Conservation (phyloP, 495 filamentous ascomycete genomes). For the Penicillium robsamsonii region DNA sequence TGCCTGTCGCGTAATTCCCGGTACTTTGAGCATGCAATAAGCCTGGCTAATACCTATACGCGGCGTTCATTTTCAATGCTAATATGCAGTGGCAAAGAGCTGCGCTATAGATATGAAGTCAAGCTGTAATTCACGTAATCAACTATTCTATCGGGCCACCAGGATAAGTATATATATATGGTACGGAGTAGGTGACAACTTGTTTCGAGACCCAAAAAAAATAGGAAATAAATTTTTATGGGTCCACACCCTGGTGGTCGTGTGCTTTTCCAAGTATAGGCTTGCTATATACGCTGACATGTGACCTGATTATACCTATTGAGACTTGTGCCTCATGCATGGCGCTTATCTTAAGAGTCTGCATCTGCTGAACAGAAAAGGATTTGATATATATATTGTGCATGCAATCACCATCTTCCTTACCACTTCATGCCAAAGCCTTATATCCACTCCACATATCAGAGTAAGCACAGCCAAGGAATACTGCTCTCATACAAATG, state of each 20-base stretch:
- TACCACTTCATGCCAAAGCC: background rate
- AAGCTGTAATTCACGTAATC: too few species aligned
- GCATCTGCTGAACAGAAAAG: background rate
- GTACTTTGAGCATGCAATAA: too few species aligned
- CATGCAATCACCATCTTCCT: background rate
- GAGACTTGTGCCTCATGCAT: background rate
- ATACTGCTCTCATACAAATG: background rate
- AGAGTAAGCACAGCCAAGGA: background rate
- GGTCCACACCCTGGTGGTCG: background rate
- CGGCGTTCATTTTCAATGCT: too few species aligned
- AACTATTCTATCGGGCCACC: too few species aligned
- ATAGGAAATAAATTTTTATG: background rate
- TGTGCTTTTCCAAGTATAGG: background rate
- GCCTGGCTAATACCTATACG: too few species aligned
- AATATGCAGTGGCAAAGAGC: too few species aligned
- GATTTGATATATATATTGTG: background rate
- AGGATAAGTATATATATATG: too few species aligned
- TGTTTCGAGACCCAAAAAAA: background rate
- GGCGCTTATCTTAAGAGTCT: background rate
- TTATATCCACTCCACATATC: background rate
- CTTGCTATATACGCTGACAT: background rate
- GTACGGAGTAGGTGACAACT: background rate
- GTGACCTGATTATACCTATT: background rate
- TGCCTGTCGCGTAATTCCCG: too few species aligned
- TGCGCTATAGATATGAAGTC: too few species aligned